phyloP scores from a whole-genome alignment of 148 eudicot genomes.

The Hydrangea macrophylla region DNA sequence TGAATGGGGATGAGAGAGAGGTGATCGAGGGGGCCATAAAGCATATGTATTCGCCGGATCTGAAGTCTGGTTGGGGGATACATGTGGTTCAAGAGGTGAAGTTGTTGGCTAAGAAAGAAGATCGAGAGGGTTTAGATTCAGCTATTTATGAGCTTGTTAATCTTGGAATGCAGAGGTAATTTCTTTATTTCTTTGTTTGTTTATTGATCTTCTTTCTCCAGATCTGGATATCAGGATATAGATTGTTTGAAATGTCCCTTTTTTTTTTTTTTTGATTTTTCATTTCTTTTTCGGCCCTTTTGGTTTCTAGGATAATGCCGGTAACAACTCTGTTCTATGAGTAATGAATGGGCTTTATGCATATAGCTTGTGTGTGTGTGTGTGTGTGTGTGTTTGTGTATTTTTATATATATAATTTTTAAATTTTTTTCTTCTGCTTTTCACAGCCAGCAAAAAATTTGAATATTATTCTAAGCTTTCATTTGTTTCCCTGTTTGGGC shows the following conservation, averaged over 20 bases:
- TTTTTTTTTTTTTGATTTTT: background rate
- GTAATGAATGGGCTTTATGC: no score
- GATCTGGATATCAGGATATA: background rate
- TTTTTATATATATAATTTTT: no score
- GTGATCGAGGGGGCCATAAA: constrained; percentile 47
- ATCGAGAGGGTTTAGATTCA: constrained; percentile 51
- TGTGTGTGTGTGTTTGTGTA: no score
- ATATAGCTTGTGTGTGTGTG: no score
- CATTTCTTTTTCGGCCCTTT: background rate
- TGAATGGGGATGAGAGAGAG: constrained; percentile 36
- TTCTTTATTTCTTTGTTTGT: constrained; percentile 7
- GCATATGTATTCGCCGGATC: constrained; percentile 78
- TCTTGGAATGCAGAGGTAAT: constrained; percentile 71
- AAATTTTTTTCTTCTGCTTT: no score
- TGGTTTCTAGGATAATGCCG: background rate
- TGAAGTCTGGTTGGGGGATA: constrained; percentile 75
- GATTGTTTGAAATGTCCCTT: background rate
- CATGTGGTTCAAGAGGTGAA: constrained; percentile 87
- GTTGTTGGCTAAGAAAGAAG: constrained; percentile 55
- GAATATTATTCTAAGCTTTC: no score
- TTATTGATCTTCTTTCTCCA: background rate
- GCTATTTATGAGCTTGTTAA: constrained; percentile 55
- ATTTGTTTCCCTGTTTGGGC: no score
- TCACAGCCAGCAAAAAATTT: no score
- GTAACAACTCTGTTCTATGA: background rate